Conservation (phyloP, 352 stramenopile species). For the Hyaloperonospora brassicae region DNA sequence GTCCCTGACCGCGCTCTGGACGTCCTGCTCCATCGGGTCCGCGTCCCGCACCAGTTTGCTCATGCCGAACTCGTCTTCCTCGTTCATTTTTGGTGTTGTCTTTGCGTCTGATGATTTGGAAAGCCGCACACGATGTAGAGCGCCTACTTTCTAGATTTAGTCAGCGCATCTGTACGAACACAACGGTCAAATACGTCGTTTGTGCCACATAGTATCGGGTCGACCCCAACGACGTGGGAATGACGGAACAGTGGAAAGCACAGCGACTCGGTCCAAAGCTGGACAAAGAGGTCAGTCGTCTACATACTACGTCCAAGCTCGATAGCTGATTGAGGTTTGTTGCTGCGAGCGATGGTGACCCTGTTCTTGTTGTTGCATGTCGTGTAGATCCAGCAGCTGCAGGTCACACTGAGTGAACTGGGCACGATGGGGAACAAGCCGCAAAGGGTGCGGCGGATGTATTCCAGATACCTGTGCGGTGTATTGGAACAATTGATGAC, state of each 20-base stretch:
- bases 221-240: no score
- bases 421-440: slow-evolving; percentile 42
- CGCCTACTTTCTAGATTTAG: slow-evolving; percentile 3
- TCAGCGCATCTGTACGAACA: no score
- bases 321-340: no score
- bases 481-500: not conserved
- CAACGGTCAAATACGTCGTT: no score
- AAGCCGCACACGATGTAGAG: no score
- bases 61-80: slow-evolving; percentile 73
- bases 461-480: not conserved
- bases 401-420: slow-evolving; percentile 66
- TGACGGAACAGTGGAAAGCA: slow-evolving; percentile 35
- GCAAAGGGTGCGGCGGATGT: slow-evolving; percentile 41
- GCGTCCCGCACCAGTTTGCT: slow-evolving; percentile 46
- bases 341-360: not conserved
- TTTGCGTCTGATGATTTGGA: no score
- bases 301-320: not conserved
- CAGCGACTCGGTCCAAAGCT: slow-evolving; percentile 35
- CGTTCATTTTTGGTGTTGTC: slow-evolving; percentile 18
- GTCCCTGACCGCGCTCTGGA: slow-evolving; percentile 42
- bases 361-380: slow-evolving; percentile 2
- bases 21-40: slow-evolving; percentile 62
- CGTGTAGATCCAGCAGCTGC: slow-evolving; percentile 62
- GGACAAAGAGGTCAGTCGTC: slow-evolving; percentile 25
- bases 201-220: no score